A percentile compares a stretch with the other conserved stretches of the same genome.
Evolutionary conservation across 2,329 filamentous ascomycete species (phyloP).

Genomic region (Gremmenia infestans): DNA sequence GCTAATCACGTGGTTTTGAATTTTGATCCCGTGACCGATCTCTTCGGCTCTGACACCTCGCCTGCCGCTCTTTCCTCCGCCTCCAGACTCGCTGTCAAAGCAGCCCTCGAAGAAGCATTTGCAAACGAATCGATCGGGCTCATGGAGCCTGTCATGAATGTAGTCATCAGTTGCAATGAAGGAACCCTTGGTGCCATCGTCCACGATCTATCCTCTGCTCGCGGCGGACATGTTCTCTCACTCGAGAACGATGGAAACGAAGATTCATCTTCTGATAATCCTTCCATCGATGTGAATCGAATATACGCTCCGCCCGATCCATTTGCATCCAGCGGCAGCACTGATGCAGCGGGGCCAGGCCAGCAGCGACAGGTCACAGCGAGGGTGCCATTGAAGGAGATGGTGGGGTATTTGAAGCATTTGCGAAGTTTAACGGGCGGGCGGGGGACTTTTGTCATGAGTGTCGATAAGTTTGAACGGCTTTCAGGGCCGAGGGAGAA

Average conservation of each 20-base stretch:
- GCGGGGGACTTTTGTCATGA: conserved; percentile 72
- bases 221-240: conserved; percentile 70
- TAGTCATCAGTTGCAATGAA: conserved; percentile 82
- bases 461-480: conserved; percentile 64
- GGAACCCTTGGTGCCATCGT: conserved; percentile 74
- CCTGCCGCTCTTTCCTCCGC: conserved; percentile 64
- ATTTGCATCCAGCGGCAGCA: conserved; percentile 51
- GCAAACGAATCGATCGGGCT: conserved; percentile 54
- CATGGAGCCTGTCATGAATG: conserved; percentile 92
- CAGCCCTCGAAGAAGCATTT: conserved; percentile 60
- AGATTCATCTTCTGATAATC: conserved; percentile 12
- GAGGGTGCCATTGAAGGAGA: conserved; percentile 88
- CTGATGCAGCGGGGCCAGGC: conserved; percentile 42
- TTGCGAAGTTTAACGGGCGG: conserved; percentile 84
- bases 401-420: conserved; percentile 91
- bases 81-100: conserved; percentile 61
- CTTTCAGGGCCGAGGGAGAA: conserved; percentile 53
- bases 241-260: conserved; percentile 42
- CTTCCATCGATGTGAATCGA: conserved; percentile 59
- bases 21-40: conserved; percentile 59
- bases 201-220: conserved; percentile 70
- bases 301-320: conserved; percentile 90
- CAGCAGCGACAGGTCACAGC: conserved; percentile 67
- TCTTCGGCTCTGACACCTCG: conserved; percentile 63
- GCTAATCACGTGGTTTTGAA: conserved; percentile 65